These are phyloP conservation scores for Suhomyces chickasaworum DNA, from an alignment of 1,139 yeast species.

Conservation along the genomic window DNA sequence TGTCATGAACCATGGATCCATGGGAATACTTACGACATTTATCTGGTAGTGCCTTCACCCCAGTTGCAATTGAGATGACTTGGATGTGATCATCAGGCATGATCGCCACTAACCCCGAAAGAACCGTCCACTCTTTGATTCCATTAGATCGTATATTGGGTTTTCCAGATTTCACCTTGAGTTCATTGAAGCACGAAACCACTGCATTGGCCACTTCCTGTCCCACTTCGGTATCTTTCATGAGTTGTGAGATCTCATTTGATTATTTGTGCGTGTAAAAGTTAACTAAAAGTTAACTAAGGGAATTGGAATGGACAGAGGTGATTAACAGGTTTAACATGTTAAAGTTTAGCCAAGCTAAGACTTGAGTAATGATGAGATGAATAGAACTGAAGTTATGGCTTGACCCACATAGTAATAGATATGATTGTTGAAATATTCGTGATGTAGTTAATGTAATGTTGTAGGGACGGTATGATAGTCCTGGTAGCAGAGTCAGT, in stretches of 20 bases:
- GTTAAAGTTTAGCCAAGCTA: too few relatives aligned
- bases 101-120: constrained; percentile 70
- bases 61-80: constrained; percentile 68
- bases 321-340: too few relatives aligned
- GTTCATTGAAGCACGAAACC: constrained; percentile 22
- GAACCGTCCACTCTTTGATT: constrained; percentile 75
- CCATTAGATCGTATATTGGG: constrained; percentile 66
- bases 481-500: too few relatives aligned
- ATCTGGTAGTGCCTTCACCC: constrained; percentile 78
- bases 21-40: constrained; percentile 37
- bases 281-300: too few relatives aligned
- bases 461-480: too few relatives aligned
- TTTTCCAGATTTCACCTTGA: constrained; percentile 44
- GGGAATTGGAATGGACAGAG: background rate
- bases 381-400: too few relatives aligned
- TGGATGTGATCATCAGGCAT: constrained; percentile 22
- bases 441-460: too few relatives aligned
- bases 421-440: too few relatives aligned
- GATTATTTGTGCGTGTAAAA: background rate
- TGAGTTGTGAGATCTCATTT: background rate
- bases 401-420: too few relatives aligned
- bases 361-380: too few relatives aligned
- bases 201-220: constrained; percentile 17
- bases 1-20: constrained; percentile 76
- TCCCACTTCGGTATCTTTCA: background rate